Evolutionary conservation across 305 asterid genomes (phyloP).

Genomic region (Striga hermonthica): DNA sequence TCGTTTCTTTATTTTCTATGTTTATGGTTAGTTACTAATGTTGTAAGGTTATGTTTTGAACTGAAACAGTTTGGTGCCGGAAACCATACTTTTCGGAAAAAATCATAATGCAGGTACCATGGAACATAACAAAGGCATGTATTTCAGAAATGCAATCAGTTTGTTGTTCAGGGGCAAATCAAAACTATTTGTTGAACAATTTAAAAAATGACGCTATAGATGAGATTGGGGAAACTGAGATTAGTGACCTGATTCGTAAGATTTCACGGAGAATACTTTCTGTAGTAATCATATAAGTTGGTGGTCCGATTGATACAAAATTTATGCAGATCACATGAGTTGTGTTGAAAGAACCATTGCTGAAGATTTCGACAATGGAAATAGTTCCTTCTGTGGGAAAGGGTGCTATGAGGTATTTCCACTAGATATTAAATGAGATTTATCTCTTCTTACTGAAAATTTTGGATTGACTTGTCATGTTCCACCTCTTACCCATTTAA

Average conservation of each 20-base stretch:
- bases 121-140: too few species aligned
- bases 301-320: conserved; percentile 23
- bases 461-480: conserved; percentile 14
- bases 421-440: conserved; percentile 13
- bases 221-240: too few species aligned
- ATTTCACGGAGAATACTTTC: too few species aligned
- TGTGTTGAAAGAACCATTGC: conserved; percentile 46
- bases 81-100: conserved; percentile 76
- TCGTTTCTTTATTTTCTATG: conserved; percentile 24
- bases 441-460: not conserved
- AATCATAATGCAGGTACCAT: too few species aligned
- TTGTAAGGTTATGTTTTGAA: conserved; percentile 26
- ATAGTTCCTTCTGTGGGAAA: conserved; percentile 64
- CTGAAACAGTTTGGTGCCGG: conserved; percentile 78
- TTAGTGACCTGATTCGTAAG: too few species aligned
- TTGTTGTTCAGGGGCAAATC: too few species aligned
- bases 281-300: conserved; percentile 14
- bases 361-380: conserved; percentile 40
- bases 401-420: conserved; percentile 70
- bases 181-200: too few species aligned
- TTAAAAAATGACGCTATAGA: too few species aligned
- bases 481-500: not conserved
- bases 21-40: conserved; percentile 25
- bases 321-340: conserved; percentile 63
- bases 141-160: too few species aligned